Base-by-base conservation (phyloP, 805 yeast genomes). In the Maudiozyma pseudohumilis region DNA sequence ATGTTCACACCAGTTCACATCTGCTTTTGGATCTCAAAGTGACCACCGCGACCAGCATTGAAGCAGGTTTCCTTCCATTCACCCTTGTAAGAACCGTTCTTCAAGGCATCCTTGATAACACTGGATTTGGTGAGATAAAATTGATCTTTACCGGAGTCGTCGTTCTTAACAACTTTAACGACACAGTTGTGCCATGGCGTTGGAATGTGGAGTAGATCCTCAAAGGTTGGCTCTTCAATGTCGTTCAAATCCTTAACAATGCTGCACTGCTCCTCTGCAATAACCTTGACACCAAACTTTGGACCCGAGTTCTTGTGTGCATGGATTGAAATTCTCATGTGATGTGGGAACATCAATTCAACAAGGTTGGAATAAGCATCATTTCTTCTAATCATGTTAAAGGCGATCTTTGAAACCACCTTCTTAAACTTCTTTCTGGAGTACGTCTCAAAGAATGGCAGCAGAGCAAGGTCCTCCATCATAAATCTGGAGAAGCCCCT, bases 111-210 rank as follows among this genome's bases (percentile, higher is more conserved):
- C 24, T 45, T 47, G 17, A 65, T 59, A 12, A 59, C 51, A 32
- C 53, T 56, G 4, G 68, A 55, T 41, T 62, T 64, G 5, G 67
- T 60, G 43, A 66, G 53, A 40, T 49, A 62, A 39, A 40, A 55
- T 16, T 40, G 42, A 6, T 57, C 51, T 25, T 54, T 53, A 23
- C 64, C 67, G 16, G 26, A n/a, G 38, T 69, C 52, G 24, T 30
- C 19, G n/a, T 26, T 12, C 7, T 31, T 32, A 16, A 26, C 20
- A 9, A 46, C 32, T 19, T 49, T 43, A 19, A 71, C 69, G 11
- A 75, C 66, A 36, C 73, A 60, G 46, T 75, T 75, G 53, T 75
- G 81, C 80, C 80, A 75, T 33, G 81, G 80, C 0, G 80, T 75
- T 35, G 81, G 80, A 40, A 75, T 74, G 52, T 75, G 81, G 40